A percentile compares a stretch with the other conserved stretches of the same genome.
phyloP scores from a whole-genome alignment of 495 filamentous ascomycete genomes.

The Penicillium subrubescens region DNA sequence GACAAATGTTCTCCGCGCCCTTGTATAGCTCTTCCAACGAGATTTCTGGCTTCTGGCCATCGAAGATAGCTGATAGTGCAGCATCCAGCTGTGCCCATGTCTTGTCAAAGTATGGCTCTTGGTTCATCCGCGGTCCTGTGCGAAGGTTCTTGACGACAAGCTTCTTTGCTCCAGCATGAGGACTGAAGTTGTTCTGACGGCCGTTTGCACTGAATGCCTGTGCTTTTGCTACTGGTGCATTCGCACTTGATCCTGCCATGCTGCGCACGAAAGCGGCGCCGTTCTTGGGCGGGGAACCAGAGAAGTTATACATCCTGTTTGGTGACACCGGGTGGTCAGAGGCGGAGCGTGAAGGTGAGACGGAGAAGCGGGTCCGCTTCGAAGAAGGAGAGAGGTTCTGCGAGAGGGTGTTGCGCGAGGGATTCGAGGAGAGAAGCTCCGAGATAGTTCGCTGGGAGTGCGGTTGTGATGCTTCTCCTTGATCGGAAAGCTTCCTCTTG shows the following conservation, averaged over 20 bases:
- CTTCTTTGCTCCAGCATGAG: constrained; percentile 68
- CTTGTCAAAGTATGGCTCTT: constrained; percentile 71
- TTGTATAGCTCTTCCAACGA: constrained; percentile 88
- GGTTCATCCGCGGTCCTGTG: constrained; percentile 55
- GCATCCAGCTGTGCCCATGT: constrained; percentile 70
- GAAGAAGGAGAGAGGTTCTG: constrained; percentile 30
- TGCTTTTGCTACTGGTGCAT: constrained; percentile 20
- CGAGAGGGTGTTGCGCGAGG: constrained; percentile 21
- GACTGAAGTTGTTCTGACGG: constrained; percentile 45
- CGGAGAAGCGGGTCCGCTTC: constrained; percentile 47
- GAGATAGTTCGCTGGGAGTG: constrained; percentile 52
- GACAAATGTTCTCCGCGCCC: constrained; percentile 86
- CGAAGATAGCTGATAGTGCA: constrained; percentile 74
- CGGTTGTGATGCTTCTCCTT: constrained; percentile 39
- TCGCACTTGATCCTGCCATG: constrained; percentile 19
- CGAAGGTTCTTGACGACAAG: constrained; percentile 87
- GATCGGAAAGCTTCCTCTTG: constrained; percentile 51
- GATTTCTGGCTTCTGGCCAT: constrained; percentile 56
- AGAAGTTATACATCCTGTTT: constrained; percentile 53
- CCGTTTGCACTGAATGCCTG: constrained; percentile 29
- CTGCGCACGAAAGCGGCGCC: constrained; percentile 32
- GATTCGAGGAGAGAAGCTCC: constrained; percentile 46
- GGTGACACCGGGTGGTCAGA: constrained; percentile 26
- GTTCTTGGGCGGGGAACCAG: constrained; percentile 38
- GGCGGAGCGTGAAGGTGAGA: constrained; percentile 28